A percentile compares a stretch with the other conserved stretches of the same genome.
These are phyloP conservation scores for Saccharum officinarum DNA, from an alignment of 176 grass and related monocot species.

Conservation along the genomic window DNA sequence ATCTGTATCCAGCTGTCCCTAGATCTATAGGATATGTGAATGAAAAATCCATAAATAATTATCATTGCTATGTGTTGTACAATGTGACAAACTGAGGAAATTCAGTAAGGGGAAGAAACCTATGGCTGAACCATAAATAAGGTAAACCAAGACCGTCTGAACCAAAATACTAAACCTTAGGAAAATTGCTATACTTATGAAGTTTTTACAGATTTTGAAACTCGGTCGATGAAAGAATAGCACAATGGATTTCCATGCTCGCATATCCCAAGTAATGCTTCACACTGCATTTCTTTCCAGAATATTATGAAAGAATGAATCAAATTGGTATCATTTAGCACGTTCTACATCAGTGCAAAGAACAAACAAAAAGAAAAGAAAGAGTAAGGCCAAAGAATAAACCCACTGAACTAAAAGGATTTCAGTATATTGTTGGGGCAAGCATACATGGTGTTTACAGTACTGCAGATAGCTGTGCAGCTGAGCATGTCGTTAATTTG, in stretches of 20 bases:
- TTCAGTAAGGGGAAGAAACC: background rate
- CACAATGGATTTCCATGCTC: background rate
- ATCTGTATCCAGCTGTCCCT: background rate
- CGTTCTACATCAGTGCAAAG: slow-evolving; percentile 31
- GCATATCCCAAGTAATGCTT: slow-evolving; percentile 10
- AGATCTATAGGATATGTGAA: background rate
- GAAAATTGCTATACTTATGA: background rate
- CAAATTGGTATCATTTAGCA: slow-evolving; percentile 21
- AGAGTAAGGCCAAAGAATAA: background rate
- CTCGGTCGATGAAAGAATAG: background rate
- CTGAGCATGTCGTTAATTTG: slow-evolving; percentile 18
- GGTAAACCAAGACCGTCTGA: background rate
- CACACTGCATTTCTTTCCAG: slow-evolving; percentile 7
- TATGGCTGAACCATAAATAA: background rate
- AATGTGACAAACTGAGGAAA: background rate
- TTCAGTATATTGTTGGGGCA: slow-evolving; percentile 29
- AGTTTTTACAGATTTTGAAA: background rate
- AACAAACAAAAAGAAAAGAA: background rate
- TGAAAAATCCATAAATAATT: background rate
- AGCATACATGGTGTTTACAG: slow-evolving; percentile 16
- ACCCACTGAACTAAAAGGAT: slow-evolving; percentile 39
- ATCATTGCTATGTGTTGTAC: background rate
- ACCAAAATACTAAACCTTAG: slow-evolving; percentile 16
- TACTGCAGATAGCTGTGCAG: slow-evolving; percentile 7
- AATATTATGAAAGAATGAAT: slow-evolving; percentile 30